phyloP scores from a whole-genome alignment of 1,284 basidiomycete genomes.

The Papiliotrema fonsecae region DNA sequence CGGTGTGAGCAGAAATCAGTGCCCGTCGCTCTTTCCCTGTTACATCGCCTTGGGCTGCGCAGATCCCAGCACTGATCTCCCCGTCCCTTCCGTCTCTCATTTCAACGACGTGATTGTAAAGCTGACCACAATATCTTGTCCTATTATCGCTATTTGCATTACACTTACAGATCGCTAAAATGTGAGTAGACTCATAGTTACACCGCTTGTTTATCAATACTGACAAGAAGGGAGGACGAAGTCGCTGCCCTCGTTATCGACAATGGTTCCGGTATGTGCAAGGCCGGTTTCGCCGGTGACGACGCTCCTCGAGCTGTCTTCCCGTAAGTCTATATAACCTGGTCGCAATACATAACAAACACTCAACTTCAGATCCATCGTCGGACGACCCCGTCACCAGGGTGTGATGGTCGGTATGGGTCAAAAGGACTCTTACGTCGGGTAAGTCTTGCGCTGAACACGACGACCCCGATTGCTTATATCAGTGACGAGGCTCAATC shows the following conservation, averaged over 20 bases:
- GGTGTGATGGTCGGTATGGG: conserved; percentile 89
- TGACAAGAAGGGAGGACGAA: conserved; percentile 43
- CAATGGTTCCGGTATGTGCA: conserved; percentile 88
- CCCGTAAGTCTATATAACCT: conserved; percentile 51
- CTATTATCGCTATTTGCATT: background rate
- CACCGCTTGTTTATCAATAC: background rate
- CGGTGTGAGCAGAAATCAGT: too few relatives aligned
- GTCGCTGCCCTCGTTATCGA: conserved; percentile 59
- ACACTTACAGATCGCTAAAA: conserved; percentile 22
- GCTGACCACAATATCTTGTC: too few relatives aligned
- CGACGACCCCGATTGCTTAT: conserved; percentile 1
- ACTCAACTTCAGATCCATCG: conserved; percentile 64
- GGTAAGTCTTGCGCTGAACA: conserved; percentile 50
- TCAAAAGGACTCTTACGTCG: conserved; percentile 83
- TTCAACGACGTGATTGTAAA: background rate
- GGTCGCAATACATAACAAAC: background rate
- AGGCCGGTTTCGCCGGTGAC: conserved; percentile 79
- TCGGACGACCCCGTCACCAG: conserved; percentile 86
- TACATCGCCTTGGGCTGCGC: too few relatives aligned
- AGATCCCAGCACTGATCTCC: too few relatives aligned
- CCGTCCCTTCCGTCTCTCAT: background rate
- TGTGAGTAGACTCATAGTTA: conserved; percentile 13
- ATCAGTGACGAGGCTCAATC: conserved; percentile 84
- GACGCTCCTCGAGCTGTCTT: conserved; percentile 72
- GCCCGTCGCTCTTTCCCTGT: too few relatives aligned